Evolutionary conservation across 805 yeast species (phyloP).

Genomic region (Kluyveromyces nonfermentans): DNA sequence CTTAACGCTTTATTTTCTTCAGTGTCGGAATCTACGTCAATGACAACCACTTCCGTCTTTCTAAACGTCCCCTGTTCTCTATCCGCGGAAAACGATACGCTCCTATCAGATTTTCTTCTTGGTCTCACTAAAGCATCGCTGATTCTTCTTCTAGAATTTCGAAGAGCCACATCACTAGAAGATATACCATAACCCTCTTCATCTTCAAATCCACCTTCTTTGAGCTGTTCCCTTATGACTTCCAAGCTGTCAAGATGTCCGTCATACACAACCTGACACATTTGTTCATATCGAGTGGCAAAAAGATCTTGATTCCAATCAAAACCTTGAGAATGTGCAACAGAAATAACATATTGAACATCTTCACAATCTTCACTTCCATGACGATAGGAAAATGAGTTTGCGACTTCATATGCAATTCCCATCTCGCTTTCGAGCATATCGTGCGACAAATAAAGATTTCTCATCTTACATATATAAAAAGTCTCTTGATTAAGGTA

Average conservation of each 20-base stretch:
- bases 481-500: not conserved
- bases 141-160: slow-evolving; percentile 10
- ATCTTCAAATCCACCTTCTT: not conserved
- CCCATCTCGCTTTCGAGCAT: slow-evolving; percentile 17
- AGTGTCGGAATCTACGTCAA: slow-evolving; percentile 18
- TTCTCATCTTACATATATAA: not conserved
- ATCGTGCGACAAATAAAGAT: not conserved
- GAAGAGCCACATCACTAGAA: too few relatives aligned
- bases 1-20: slow-evolving; percentile 14
- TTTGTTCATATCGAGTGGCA: slow-evolving; percentile 62
- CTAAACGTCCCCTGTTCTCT: slow-evolving; percentile 20
- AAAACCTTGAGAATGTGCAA: slow-evolving; percentile 59
- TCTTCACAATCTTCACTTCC: not conserved
- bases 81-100: slow-evolving; percentile 21
- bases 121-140: slow-evolving; percentile 14
- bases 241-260: slow-evolving; percentile 20
- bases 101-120: slow-evolving; percentile 20
- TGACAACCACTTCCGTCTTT: slow-evolving; percentile 12
- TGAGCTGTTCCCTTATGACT: slow-evolving; percentile 8
- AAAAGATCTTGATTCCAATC: slow-evolving; percentile 69
- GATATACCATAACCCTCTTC: slow-evolving; percentile 10
- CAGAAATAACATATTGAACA: slow-evolving; percentile 7
- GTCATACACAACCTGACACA: slow-evolving; percentile 32
- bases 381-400: not conserved
- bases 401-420: slow-evolving; percentile 11